Evolutionary conservation across 257 asterid genomes (phyloP).

Genomic region (Capsicum chinense): DNA sequence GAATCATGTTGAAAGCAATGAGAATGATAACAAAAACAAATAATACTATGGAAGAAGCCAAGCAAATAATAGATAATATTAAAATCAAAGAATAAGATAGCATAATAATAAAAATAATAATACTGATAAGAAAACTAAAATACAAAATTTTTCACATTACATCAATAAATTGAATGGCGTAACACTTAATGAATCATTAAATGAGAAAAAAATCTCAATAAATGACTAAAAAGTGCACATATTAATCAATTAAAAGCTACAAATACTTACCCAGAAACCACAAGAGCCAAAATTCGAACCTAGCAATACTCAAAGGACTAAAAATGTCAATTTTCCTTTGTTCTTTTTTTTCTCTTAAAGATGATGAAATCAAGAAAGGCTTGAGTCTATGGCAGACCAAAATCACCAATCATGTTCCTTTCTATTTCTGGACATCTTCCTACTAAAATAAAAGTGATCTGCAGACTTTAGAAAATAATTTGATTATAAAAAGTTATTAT

Average conservation of each 20-base stretch:
- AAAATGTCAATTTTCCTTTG: not conserved
- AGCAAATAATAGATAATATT: too few relatives aligned
- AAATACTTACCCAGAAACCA: not conserved
- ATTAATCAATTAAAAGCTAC: too few relatives aligned
- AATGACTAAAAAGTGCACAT: not conserved
- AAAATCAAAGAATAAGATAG: too few relatives aligned
- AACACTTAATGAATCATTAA: too few relatives aligned
- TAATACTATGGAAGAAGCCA: too few relatives aligned
- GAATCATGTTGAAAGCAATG: too few relatives aligned
- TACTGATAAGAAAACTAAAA: too few relatives aligned
- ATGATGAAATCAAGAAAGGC: not conserved
- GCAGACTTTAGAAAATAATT: too few relatives aligned
- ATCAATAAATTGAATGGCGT: not conserved
- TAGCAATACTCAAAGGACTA: not conserved
- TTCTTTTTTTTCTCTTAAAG: not conserved
- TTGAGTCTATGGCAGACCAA: not conserved
- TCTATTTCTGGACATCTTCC: conserved; percentile 2
- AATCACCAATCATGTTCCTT: conserved; percentile 13
- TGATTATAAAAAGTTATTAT: too few relatives aligned
- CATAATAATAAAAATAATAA: too few relatives aligned
- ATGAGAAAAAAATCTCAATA: not conserved
- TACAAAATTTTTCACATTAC: not conserved
- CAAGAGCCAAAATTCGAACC: not conserved
- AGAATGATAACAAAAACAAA: too few relatives aligned
- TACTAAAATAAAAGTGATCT: not conserved